Evolutionary conservation across 139 green algal species (phyloP).

Genomic region (Zygnema cylindricum): DNA sequence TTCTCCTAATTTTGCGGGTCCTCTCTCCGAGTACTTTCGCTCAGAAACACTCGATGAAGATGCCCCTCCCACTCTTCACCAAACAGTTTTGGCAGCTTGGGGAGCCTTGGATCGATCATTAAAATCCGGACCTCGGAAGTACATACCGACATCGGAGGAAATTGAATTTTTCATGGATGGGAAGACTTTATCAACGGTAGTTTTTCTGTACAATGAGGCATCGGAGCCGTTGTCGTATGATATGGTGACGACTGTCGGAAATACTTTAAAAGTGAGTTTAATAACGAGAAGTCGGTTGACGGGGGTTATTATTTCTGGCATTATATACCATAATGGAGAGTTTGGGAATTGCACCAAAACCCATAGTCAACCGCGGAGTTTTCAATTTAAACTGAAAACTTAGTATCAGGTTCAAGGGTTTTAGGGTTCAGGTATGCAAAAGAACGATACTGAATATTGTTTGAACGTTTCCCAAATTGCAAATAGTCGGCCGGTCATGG

Average conservation of each 20-base stretch:
- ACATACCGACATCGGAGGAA: constrained; percentile 1
- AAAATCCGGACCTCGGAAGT: constrained; percentile 13
- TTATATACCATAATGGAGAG: too few relatives aligned
- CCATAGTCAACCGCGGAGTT: too few relatives aligned
- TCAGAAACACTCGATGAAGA: neutral
- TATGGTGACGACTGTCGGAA: neutral
- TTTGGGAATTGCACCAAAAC: too few relatives aligned
- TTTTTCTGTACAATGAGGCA: neutral
- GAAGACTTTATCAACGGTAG: neutral
- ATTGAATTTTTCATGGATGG: neutral
- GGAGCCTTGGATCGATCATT: constrained; percentile 7
- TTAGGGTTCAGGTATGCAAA: too few relatives aligned
- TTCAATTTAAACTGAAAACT: too few relatives aligned
- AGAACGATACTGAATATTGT: too few relatives aligned
- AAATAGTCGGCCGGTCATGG: too few relatives aligned
- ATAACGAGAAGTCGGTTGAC: too few relatives aligned
- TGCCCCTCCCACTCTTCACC: neutral
- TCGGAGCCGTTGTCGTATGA: neutral
- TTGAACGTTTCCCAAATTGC: too few relatives aligned
- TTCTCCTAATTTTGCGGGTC: constrained; percentile 1
- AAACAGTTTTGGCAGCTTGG: constrained; percentile 17
- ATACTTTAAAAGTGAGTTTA: neutral
- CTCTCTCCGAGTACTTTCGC: constrained; percentile 25
- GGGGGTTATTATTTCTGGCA: too few relatives aligned
- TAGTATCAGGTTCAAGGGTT: too few relatives aligned